Evolutionary conservation across 2,329 filamentous ascomycete genomes (phyloP), one percentile per base, ranked within the genome.

Genomic region (Botrytis byssoidea): DNA sequence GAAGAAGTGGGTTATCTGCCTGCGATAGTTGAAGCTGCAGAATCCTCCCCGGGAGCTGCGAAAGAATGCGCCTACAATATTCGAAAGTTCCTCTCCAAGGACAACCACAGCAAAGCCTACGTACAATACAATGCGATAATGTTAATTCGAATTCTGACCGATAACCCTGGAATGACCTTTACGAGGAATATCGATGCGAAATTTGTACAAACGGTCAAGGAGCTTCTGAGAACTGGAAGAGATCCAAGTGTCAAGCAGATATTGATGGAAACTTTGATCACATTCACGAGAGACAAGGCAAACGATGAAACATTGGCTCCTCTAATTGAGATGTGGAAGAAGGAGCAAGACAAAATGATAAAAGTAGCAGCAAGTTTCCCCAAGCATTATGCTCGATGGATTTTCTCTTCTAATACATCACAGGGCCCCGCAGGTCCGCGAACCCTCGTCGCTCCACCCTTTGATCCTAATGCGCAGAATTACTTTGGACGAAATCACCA

Each of bases 41-140:
- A 98, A 82, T 97, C 95, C 42, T 97, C 93, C 65, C 95, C 96
- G 14, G 85, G 86, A 65, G 96, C 96, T 9, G 95, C 95, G 37
- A 90, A 91, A 76, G 92, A 95, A 79, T 93, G 93, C 78, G 94
- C 94, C 68, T 85, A 89, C 77, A 86, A 92, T 77, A 93, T 98
- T 80, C 92, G 93, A 81, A 95, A 93, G 82, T 95, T 91, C 82
- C 85, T 99, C 74, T 87, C 89, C 78, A 91, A 90, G 77, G 92
- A 95, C 64, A 90, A 93, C 83, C 89, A 83, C 78, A 81, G 83
- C 40, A 85, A 85, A 64, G 86, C 93, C 16, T 90, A 92, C 79
- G 90, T 91, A 78, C 95, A 98, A 83, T 98, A 98, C 87, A 98
- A 98, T 84, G 92, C 94, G 76, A 90, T 98, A 80, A 98, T 98